A percentile compares a stretch with the other conserved stretches of the same genome.
phyloP scores from a whole-genome alignment of 257 asterid species.

The Solanum lycopersicoides region DNA sequence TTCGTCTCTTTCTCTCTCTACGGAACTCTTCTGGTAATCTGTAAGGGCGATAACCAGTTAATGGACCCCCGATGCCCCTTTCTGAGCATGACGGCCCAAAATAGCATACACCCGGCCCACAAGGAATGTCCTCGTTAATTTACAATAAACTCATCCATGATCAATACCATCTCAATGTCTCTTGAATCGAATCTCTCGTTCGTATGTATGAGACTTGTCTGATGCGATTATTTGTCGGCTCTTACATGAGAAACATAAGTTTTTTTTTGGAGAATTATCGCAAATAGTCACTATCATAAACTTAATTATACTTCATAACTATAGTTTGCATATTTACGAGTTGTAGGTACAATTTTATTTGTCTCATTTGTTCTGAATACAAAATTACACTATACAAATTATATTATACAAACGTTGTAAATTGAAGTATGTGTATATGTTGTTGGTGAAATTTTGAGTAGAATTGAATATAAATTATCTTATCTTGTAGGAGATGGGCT shows the following conservation, averaged over 20 bases:
- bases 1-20: neutral
- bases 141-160: too few species aligned
- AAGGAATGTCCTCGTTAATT: neutral
- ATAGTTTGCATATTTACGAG: too few species aligned
- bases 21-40: neutral
- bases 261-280: neutral
- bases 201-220: neutral
- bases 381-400: too few species aligned
- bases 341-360: rapidly evolving
- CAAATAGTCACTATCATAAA: neutral
- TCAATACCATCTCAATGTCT: too few species aligned
- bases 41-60: neutral
- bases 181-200: too few species aligned
- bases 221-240: neutral
- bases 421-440: neutral
- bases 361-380: neutral
- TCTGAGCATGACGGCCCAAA: neutral
- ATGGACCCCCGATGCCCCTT: neutral
- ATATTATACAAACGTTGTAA: neutral
- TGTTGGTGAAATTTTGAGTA: neutral
- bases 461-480: neutral
- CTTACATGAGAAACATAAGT: neutral
- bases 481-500: neutral
- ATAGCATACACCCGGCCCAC: neutral
- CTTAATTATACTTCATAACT: too few species aligned